These are phyloP conservation scores for Prosopis cineraria DNA, from an alignment of 306 rosid genomes.

Conservation along the genomic window DNA sequence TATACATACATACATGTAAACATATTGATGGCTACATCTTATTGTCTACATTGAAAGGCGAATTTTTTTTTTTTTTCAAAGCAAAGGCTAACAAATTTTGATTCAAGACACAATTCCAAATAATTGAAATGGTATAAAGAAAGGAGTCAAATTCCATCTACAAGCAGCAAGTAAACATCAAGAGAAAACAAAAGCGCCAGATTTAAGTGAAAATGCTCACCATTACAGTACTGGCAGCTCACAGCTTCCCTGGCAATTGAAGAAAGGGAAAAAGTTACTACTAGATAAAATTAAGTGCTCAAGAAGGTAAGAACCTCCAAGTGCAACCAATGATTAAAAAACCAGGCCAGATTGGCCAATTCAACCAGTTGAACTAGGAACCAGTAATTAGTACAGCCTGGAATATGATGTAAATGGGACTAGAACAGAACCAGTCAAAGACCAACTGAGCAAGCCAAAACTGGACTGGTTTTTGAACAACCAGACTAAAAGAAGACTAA, in stretches of 20 bases:
- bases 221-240: slow-evolving; percentile 76
- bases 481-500: no score
- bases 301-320: slow-evolving; percentile 20
- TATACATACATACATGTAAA: background rate
- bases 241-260: slow-evolving; percentile 81
- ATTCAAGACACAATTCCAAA: slow-evolving; percentile 24
- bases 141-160: slow-evolving; percentile 14
- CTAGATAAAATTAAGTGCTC: slow-evolving; percentile 23
- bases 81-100: background rate
- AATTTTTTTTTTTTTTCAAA: background rate
- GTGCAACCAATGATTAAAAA: background rate
- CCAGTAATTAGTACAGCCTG: no score
- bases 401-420: no score
- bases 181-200: slow-evolving; percentile 16
- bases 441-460: no score
- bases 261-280: slow-evolving; percentile 14
- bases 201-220: slow-evolving; percentile 45
- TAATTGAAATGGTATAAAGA: slow-evolving; percentile 1
- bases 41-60: slow-evolving; percentile 13
- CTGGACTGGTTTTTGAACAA: no score
- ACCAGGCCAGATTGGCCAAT: no score
- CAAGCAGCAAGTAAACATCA: slow-evolving; percentile 10
- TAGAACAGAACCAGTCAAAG: no score
- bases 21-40: slow-evolving; percentile 11
- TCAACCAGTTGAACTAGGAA: no score